Percentiles rank a stretch among this genome's conserved stretches.
These are phyloP conservation scores for Eucalyptus sp. DNA, from an alignment of 345 rosid species.

Conservation along the genomic window DNA sequence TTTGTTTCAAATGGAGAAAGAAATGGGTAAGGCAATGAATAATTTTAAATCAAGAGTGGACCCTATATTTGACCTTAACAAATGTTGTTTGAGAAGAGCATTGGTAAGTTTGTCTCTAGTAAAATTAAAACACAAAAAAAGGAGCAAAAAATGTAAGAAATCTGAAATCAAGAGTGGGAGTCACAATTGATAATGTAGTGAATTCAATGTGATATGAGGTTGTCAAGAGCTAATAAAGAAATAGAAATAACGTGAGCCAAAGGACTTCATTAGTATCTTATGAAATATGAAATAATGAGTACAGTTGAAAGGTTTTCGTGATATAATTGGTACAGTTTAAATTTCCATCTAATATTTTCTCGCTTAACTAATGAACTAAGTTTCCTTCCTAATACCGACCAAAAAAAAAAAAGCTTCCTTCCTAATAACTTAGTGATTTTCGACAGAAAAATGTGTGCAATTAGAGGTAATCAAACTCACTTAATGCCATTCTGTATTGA, in stretches of 20 bases:
- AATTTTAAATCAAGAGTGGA: not conserved
- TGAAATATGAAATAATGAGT: not conserved
- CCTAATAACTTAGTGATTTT: not conserved
- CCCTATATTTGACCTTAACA: not conserved
- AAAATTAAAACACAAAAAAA: not conserved
- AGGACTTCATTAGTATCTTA: not conserved
- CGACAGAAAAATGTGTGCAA: not conserved
- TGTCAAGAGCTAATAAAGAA: not conserved
- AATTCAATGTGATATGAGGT: not conserved
- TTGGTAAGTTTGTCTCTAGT: not conserved
- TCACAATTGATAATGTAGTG: not conserved
- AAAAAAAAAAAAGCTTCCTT: not conserved
- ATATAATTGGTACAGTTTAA: not conserved
- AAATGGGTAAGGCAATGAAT: not conserved
- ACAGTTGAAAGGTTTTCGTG: not conserved
- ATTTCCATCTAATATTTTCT: not conserved
- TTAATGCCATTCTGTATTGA: not conserved
- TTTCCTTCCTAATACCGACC: not conserved
- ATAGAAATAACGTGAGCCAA: not conserved
- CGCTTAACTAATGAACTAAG: not conserved
- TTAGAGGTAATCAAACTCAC: not conserved
- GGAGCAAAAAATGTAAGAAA: not conserved
- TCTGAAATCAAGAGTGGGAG: not conserved
- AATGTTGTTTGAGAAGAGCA: not conserved
- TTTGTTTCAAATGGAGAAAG: not conserved